Evolutionary conservation across 768 basidiomycete genomes (phyloP), one percentile per base, ranked within the genome.

Genomic region (Trametes meyenii): DNA sequence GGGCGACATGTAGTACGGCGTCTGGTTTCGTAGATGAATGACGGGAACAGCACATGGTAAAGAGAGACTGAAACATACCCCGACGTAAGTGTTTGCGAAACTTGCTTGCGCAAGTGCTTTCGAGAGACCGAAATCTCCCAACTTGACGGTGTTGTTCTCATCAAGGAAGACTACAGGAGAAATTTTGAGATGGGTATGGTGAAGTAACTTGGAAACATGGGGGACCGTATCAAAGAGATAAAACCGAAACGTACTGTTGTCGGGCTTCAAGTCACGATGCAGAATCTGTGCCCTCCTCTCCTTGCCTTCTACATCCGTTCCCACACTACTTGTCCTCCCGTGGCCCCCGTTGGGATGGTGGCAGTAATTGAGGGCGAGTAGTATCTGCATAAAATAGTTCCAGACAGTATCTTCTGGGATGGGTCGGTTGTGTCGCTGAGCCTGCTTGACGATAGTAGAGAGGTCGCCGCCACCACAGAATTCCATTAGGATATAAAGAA

Each of bases 1-100:
- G 0, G 97, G 97, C 1, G 95, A 97, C 97, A 99, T 98, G 78
- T 99, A 98, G 72, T 98, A 96, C 3, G 97, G 97, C 3, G 97
- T 99, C 95, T 98, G 68, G n/a, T 21, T 5, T 3, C n/a, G 23
- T 16, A 33, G n/a, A 24, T 52, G 23, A 38, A n/a, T 23, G 11
- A 39, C 36, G 50, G 11, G 50, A 23, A 14, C 16, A 26, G 24
- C 39, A 24, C 12, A 21, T n/a, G n/a, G 8, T 14, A 24, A 24
- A 48, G 33, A 46, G 26, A 38, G 21, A 40, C 55, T 7, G 16
- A 16, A 4, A 79, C 92, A 64, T 72, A 98, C 95, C 62, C 97
- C 96, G 64, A 98, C 97, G 61, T 98, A 99, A 36, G 97, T 99
- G 66, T 88, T 94, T 19, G 97, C 95, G 67, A 99, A 96, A 66